Evolutionary conservation across 176 grass and related monocot species (phyloP), one percentile per base, ranked within the genome.

Genomic region (Musa acuminata): DNA sequence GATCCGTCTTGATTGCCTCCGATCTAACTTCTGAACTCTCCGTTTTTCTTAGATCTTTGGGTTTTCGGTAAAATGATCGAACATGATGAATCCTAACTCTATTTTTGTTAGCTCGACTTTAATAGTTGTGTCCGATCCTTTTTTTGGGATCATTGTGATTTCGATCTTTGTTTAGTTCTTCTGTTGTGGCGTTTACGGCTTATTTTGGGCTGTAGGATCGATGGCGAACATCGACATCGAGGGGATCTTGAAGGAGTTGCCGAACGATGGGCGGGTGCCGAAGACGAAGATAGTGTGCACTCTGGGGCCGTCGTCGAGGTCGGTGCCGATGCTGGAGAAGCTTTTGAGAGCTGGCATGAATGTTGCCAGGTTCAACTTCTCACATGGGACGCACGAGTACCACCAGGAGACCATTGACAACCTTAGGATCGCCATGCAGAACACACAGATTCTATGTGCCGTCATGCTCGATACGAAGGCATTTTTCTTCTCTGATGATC

Each of bases 221-320:
- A 74, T 74, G 72, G 72, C 72, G 24, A 74, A 55, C 13, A 74
- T 74, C 53, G 72, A 74, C 52, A 74, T 74, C 13, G 72, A 74
- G 72, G 72, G 72, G 52, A 55, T 74, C 50, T 55, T 74, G 72
- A 74, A 74, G 72, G 72, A 55, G 51, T 27, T 74, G 24, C 72
- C 72, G 13, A 29, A 74, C 23, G 72, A 74, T 19, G 72, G 72
- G 11, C 75, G 60, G n/a, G 49, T 77, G 62, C 48, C 75, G 43
- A 77, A 77, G 59, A 77, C 75, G 43, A 77, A 77, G 60, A 77
- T 77, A 12, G 75, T 77, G 59, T 77, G 75, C 75, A 77, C 75
- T n/a, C 59, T 77, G n/a, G 75, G 75, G 8, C 75, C 75, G 19
- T 19, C 75, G 59, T 77, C 75, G 48, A 77, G 75, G 60, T 64